Evolutionary conservation across 2,329 filamentous ascomycete genomes (phyloP).

Genomic region (Cercospora sesami): DNA sequence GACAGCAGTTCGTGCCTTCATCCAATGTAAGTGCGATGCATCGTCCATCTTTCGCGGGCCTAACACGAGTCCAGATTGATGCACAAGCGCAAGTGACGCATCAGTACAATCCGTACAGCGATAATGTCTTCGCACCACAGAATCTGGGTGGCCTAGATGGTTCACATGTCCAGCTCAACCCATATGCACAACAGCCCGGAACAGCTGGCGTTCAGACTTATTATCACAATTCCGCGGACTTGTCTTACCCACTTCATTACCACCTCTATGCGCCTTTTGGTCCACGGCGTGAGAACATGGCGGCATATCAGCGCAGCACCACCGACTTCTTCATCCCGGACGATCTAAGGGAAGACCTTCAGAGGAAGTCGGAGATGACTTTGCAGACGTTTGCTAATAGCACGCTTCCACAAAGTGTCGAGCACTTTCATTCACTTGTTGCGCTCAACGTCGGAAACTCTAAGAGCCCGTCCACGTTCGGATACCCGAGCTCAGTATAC

Average conservation of each 20-base stretch:
- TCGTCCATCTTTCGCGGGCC: neutral
- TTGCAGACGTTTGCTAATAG: slow-evolving; percentile 75
- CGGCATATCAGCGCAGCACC: slow-evolving; percentile 79
- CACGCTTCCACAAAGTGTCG: slow-evolving; percentile 71
- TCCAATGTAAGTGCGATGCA: slow-evolving; percentile 36
- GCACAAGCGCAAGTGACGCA: slow-evolving; percentile 34
- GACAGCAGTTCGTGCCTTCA: slow-evolving; percentile 56
- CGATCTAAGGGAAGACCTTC: slow-evolving; percentile 80
- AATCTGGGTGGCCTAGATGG: slow-evolving; percentile 34
- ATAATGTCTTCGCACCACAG: slow-evolving; percentile 45
- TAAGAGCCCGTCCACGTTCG: slow-evolving; percentile 76
- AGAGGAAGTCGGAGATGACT: slow-evolving; percentile 82
- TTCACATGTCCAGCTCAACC: slow-evolving; percentile 53
- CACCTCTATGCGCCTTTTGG: slow-evolving; percentile 89
- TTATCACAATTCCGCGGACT: slow-evolving; percentile 61
- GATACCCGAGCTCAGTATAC: slow-evolving; percentile 90
- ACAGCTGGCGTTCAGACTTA: slow-evolving; percentile 64
- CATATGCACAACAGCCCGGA: slow-evolving; percentile 73
- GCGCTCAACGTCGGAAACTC: slow-evolving; percentile 80
- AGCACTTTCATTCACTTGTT: slow-evolving; percentile 89
- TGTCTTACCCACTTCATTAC: slow-evolving; percentile 70
- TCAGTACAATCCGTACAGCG: slow-evolving; percentile 42
- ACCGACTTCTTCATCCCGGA: slow-evolving; percentile 93
- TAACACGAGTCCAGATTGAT: slow-evolving; percentile 21
- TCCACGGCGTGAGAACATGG: slow-evolving; percentile 75